These are phyloP conservation scores for Gossypium aridum DNA, from an alignment of 441 rosid genomes.

Conservation along the genomic window DNA sequence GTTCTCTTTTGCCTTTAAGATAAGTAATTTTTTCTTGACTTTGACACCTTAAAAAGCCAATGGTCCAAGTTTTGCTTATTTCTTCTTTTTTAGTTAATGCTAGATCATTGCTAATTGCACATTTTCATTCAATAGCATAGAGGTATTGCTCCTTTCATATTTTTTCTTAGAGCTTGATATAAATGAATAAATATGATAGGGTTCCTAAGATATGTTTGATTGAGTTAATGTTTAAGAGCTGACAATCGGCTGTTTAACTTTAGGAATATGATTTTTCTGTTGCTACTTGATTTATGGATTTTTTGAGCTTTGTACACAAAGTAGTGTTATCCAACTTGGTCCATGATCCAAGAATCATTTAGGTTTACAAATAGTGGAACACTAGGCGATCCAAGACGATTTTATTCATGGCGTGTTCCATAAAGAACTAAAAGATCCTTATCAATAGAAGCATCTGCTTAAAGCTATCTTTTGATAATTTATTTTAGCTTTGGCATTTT, in stretches of 20 bases:
- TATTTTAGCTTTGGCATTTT: neutral
- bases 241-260: neutral
- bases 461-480: neutral
- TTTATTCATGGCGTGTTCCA: neutral
- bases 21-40: neutral
- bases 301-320: neutral
- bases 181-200: neutral
- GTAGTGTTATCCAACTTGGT: neutral
- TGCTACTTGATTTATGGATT: neutral
- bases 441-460: conserved; percentile 2
- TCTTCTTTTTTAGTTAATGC: neutral
- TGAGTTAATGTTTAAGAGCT: neutral
- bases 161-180: neutral
- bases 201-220: neutral
- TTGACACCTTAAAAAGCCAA: conserved; percentile 6
- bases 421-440: neutral
- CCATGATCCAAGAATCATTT: neutral
- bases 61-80: neutral
- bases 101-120: neutral
- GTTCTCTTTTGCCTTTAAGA: neutral
- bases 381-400: neutral
- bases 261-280: neutral
- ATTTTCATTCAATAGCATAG: neutral
- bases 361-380: neutral
- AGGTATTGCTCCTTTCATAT: neutral